Evolutionary conservation across 2,329 filamentous ascomycete genomes (phyloP).

Genomic region (Lecanicillium sp.): DNA sequence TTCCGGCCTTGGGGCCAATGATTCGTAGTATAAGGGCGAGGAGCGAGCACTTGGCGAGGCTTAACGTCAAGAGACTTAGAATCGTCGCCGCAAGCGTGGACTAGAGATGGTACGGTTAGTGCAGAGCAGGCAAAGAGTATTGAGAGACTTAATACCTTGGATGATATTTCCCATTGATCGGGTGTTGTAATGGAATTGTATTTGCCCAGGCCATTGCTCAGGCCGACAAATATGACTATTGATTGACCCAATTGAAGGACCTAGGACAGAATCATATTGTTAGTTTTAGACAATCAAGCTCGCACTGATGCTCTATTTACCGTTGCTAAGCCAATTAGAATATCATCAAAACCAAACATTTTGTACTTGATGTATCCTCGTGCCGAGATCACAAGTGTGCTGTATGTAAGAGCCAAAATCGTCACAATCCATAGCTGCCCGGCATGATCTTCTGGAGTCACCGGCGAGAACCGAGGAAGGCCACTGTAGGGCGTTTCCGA

Average conservation of each 20-base stretch:
- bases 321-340: slow-evolving; percentile 8
- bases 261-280: neutral
- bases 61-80: slow-evolving; percentile 7
- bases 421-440: slow-evolving; percentile 13
- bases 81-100: slow-evolving; percentile 7
- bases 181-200: slow-evolving; percentile 9
- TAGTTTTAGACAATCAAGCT: neutral
- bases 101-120: neutral
- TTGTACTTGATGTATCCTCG: slow-evolving; percentile 12
- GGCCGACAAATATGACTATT: slow-evolving; percentile 8
- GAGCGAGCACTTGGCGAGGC: slow-evolving; percentile 13
- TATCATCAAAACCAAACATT: slow-evolving; percentile 12
- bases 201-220: slow-evolving; percentile 10
- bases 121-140: too few species aligned
- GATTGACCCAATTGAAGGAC: slow-evolving; percentile 9
- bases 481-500: too few species aligned
- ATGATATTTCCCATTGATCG: slow-evolving; percentile 7
- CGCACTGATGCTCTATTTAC: neutral
- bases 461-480: slow-evolving; percentile 11
- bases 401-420: slow-evolving; percentile 12
- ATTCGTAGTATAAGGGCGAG: slow-evolving; percentile 12
- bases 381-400: slow-evolving; percentile 1
- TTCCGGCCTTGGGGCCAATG: slow-evolving; percentile 10
- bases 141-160: slow-evolving; percentile 4
- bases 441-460: slow-evolving; percentile 10